These are phyloP conservation scores for Murraya koenigii DNA, from an alignment of 345 rosid genomes.

Conservation along the genomic window DNA sequence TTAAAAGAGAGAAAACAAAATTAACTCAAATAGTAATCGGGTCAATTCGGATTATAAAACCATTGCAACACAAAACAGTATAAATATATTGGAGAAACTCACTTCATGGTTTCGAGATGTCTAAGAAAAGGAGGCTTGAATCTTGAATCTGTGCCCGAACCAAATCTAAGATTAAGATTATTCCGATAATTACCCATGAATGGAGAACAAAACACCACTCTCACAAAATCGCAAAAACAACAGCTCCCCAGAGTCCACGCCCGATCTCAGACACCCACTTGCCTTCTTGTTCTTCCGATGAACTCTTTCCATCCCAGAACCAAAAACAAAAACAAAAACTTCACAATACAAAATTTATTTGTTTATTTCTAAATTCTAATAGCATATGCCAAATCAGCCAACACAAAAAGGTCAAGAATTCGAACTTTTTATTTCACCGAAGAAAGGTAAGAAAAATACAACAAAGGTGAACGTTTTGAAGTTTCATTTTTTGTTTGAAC, in stretches of 20 bases:
- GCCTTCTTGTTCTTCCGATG: conserved; percentile 8
- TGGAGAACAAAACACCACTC: not conserved
- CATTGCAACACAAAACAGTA: not conserved
- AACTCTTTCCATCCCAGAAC: conserved; percentile 7
- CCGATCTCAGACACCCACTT: conserved; percentile 39
- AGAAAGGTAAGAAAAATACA: not conserved
- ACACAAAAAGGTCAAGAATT: not conserved
- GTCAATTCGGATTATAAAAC: not conserved
- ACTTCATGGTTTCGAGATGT: conserved; percentile 54
- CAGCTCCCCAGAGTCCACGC: conserved; percentile 22
- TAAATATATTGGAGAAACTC: conserved; percentile 15
- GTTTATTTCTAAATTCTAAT: not conserved
- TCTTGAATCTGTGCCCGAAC: conserved; percentile 22
- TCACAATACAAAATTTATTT: not conserved
- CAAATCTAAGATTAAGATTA: conserved; percentile 21
- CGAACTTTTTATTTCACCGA: not conserved
- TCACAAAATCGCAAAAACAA: conserved; percentile 18
- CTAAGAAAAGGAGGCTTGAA: conserved; percentile 38
- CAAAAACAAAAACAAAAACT: conserved; percentile 14
- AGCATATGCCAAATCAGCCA: not conserved
- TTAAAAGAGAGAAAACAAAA: not conserved
- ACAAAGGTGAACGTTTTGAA: not conserved
- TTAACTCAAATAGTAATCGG: not conserved
- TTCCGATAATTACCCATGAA: conserved; percentile 41
- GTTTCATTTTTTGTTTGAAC: too few relatives aligned